Conservation (phyloP, 345 rosid species). For the Odontarrhena argentea region DNA sequence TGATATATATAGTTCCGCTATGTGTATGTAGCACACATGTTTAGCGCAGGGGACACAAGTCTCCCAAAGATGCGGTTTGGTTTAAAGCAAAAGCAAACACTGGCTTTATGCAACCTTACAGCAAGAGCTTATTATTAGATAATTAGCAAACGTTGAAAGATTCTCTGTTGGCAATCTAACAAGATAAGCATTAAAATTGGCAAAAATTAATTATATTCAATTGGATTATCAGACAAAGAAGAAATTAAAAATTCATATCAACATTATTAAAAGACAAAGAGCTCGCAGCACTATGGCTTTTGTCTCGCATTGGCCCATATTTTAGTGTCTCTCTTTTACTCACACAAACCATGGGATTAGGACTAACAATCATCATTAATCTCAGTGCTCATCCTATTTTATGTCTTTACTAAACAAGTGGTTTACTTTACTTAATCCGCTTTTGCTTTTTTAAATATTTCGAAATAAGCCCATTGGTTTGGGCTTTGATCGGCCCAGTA, state of each 20-base stretch:
- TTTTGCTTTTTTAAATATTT: neutral
- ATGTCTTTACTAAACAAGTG: neutral
- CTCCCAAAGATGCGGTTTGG: slow-evolving; percentile 36
- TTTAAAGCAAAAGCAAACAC: slow-evolving; percentile 32
- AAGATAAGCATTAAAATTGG: neutral
- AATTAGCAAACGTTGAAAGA: neutral
- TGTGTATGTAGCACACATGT: slow-evolving; percentile 27
- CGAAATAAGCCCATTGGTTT: neutral
- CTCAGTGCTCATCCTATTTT: slow-evolving; percentile 32
- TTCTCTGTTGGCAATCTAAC: slow-evolving; percentile 7
- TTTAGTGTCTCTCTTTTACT: slow-evolving; percentile 29
- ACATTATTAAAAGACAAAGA: slow-evolving; percentile 29
- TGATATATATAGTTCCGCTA: neutral
- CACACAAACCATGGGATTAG: slow-evolving; percentile 4
- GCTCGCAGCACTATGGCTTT: slow-evolving; percentile 33
- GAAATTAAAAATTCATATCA: slow-evolving; percentile 4
- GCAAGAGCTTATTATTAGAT: slow-evolving; percentile 13
- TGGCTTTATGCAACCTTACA: neutral
- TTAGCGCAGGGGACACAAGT: slow-evolving; percentile 29
- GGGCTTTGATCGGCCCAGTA: slow-evolving; percentile 24
- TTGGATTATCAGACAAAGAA: neutral
- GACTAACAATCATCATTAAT: slow-evolving; percentile 31
- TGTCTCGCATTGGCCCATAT: slow-evolving; percentile 38
- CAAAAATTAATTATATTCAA: neutral
- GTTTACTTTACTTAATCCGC: neutral